These are phyloP conservation scores for Massariosphaeria phaeospora DNA, from an alignment of 495 filamentous ascomycete genomes.

Conservation along the genomic window DNA sequence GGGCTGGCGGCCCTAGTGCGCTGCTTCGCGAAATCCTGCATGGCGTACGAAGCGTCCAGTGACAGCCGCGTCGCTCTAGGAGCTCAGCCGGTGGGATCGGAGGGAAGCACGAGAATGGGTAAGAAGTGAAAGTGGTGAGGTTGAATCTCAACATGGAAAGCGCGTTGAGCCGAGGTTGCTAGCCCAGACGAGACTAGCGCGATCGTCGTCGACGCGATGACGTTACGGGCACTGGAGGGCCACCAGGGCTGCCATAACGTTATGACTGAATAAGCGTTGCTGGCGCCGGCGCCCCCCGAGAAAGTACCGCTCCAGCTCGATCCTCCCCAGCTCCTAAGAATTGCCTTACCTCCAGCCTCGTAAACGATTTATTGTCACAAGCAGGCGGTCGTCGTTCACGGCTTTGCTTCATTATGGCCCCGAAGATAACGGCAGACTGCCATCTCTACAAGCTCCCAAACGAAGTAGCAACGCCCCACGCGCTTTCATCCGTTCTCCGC, in stretches of 20 bases:
- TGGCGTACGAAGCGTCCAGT: not conserved
- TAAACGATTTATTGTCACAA: not conserved
- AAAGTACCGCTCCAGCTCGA: too few species aligned
- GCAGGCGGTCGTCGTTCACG: too few species aligned
- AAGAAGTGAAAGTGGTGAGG: not conserved
- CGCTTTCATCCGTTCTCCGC: not conserved
- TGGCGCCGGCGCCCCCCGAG: too few species aligned
- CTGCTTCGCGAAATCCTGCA: not conserved
- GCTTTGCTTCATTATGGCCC: not conserved
- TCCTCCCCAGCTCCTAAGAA: not conserved
- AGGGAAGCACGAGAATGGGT: not conserved
- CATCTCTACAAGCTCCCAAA: conserved; percentile 48
- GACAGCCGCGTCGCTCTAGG: not conserved
- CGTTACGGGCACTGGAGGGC: conserved; percentile 13
- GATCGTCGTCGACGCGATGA: conserved; percentile 9
- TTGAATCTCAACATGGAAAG: conserved; percentile 5
- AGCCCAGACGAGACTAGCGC: not conserved
- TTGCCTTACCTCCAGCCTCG: not conserved
- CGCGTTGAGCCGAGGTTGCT: not conserved
- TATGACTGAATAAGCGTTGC: too few species aligned
- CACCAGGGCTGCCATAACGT: conserved; percentile 1
- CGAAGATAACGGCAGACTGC: conserved; percentile 16
- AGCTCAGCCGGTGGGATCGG: not conserved
- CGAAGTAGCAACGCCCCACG: conserved; percentile 39
- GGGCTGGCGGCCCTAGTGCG: not conserved